Evolutionary conservation across 371 early-diverging fungal species (phyloP), one percentile per base, ranked within the genome.

Genomic region (Choanephora cucurbitarum): DNA sequence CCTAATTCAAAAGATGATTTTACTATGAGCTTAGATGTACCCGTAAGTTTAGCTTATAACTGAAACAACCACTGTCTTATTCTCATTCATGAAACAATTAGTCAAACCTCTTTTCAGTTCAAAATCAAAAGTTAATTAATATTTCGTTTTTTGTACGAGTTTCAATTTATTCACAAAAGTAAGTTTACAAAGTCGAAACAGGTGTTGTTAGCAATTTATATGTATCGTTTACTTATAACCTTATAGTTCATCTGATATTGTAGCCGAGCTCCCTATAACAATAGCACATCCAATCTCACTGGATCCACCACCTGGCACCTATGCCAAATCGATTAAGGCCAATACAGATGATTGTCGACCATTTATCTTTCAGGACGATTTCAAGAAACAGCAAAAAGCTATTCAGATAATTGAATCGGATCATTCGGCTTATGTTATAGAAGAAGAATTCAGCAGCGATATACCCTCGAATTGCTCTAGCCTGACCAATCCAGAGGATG

Each of bases 261-360:
- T 72, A 1, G 24, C 56, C 15, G 67, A 72, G 21, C 13, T 69
- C 8, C 73, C 73, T 0, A 40, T 72, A 21, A 51, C 63, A 17
- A 56, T 72, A 3, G 66, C 64, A 0, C 69, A 72, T 54, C 69
- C 69, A 5, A 61, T 72, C 17, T 69, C 73, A 0, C 52, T 72
- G 44, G 73, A 72, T 32, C 73, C 73, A 7, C 73, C 73, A 3
- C 73, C 69, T 17, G 58, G 54, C 17, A 45, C 40, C 7, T 66
- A 62, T 46, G 19, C 23, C 7, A 28, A 28, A 28, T 28, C 28
- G 7, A 7, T 28, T 7, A 21, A 37, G 18, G 3, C n/a, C 37
- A 39, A 37, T 40, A 31, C 9, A 22, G 10, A 37, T 37, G 37
- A 28, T 28, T 28, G 28, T 7, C 3, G 28, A 28, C 54, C 46